Base-by-base conservation (phyloP, 225 moss, liverwort and hornwort species). In the Takakia lepidozioides region DNA sequence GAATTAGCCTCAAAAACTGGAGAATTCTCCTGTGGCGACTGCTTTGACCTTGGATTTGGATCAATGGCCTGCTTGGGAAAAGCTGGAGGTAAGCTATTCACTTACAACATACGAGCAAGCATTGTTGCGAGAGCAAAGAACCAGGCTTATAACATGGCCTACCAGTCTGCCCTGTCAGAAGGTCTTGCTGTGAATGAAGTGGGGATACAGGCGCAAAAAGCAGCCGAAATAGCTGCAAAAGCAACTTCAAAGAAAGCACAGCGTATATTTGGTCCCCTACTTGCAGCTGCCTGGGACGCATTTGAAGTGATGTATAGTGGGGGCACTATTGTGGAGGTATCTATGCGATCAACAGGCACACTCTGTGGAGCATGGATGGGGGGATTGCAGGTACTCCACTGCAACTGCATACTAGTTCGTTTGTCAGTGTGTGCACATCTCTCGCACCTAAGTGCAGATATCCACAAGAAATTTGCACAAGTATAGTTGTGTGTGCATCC, bases 301-400 rank as follows among this genome's bases (percentile, higher is more conserved):
- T 67, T 80, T 19, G 80, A 80, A 60, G 74, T 74, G 37, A 22
- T 74, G 22, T 74, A 74, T 35, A 70, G 65, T n/a, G 70, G 73
- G 27, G 74, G 80, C 30, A 66, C 59, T 8, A 1, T 74, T 3
- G 19, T 71, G 13, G 80, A 80, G 54, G 74, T 55, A n/a, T 11
- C 52, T 0, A 38, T 71, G 38, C 64, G 60, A 47, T 70, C 62
- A 25, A 52, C 54, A 5, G 74, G 74, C 5, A 57, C 70, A 3
- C n/a, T 70, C 5, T 40, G 26, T 21, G 80, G 80, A 17, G 67
- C 74, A 1, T 80, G 74, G 70, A 29, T 15, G 69, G 80, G 23
- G 74, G 80, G 23, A 28, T 41, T 38, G 10, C 59, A 15, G 80
- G 74, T 38, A 71, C 8, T 20, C 9, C 19, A n/a, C n/a, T n/a